These are phyloP conservation scores for Myxozyma geophila DNA, from an alignment of 805 yeast species.

Conservation along the genomic window DNA sequence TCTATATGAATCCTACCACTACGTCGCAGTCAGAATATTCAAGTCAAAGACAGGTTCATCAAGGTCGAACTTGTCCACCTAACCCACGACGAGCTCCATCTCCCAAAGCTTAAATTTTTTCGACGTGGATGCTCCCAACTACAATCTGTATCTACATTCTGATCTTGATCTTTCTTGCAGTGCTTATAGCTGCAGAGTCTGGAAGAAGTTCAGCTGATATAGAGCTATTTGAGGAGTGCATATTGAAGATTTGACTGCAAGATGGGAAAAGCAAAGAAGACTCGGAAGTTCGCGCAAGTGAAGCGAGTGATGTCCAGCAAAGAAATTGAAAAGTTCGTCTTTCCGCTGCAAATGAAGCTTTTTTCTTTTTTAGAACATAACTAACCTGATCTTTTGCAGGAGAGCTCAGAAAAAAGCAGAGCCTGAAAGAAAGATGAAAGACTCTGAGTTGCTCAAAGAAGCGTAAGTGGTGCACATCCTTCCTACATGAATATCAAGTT, in stretches of 20 bases:
- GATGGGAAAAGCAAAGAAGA: conserved; percentile 97
- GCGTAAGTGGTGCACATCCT: conserved; percentile 44
- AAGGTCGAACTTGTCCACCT: neutral
- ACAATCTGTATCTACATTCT: neutral
- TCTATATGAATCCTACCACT: neutral
- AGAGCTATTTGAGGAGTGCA: neutral
- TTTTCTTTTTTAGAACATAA: neutral
- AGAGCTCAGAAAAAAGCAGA: conserved; percentile 49
- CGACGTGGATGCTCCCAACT: neutral
- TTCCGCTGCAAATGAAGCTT: neutral
- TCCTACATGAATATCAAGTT: neutral
- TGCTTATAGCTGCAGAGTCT: neutral
- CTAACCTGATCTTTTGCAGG: neutral
- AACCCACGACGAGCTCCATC: neutral
- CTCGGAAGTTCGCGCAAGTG: conserved; percentile 93
- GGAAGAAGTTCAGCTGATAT: neutral
- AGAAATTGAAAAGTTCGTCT: conserved; percentile 61
- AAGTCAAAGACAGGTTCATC: neutral
- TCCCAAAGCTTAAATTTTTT: conserved; percentile 2
- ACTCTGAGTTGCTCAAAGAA: conserved; percentile 73
- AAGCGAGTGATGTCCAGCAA: conserved; percentile 79
- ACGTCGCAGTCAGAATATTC: neutral
- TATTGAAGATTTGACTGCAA: neutral
- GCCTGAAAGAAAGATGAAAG: conserved; percentile 54
- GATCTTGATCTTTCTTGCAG: neutral